A percentile compares a stretch with the other conserved stretches of the same genome.
These are phyloP conservation scores for Bipolaris sorokiniana DNA, from an alignment of 2,329 filamentous ascomycete species.

Conservation along the genomic window DNA sequence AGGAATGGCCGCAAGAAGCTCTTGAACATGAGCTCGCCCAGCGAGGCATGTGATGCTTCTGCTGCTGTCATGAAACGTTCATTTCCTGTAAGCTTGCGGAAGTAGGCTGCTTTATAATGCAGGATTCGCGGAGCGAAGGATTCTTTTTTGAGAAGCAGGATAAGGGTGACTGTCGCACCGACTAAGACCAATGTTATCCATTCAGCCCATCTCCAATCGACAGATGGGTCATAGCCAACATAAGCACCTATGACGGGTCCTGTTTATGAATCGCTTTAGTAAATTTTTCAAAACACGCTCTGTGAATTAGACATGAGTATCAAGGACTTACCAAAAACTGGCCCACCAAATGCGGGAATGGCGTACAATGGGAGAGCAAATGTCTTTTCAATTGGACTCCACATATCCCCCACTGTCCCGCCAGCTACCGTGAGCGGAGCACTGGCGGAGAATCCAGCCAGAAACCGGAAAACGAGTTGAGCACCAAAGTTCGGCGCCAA, in stretches of 20 bases:
- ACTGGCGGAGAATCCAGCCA: constrained; percentile 57
- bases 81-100: constrained; percentile 45
- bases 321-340: constrained; percentile 20
- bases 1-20: constrained; percentile 53
- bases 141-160: constrained; percentile 27
- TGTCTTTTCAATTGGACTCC: constrained; percentile 28
- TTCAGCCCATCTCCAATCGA: constrained; percentile 37
- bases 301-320: neutral
- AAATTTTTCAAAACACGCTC: neutral
- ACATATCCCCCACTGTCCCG: constrained; percentile 29
- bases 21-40: constrained; percentile 36
- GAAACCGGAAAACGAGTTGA: constrained; percentile 57
- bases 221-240: constrained; percentile 22
- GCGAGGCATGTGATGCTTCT: constrained; percentile 52
- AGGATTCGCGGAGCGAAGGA: constrained; percentile 31
- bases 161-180: constrained; percentile 17
- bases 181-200: constrained; percentile 36
- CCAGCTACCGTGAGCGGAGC: constrained; percentile 32
- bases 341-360: constrained; percentile 19
- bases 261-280: neutral
- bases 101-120: constrained; percentile 45
- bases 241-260: constrained; percentile 55
- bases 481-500: constrained; percentile 56
- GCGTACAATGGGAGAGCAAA: constrained; percentile 38
- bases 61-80: constrained; percentile 54